phyloP scores from a whole-genome alignment of 2,329 filamentous ascomycete species.

The Calonectria ilicicola region DNA sequence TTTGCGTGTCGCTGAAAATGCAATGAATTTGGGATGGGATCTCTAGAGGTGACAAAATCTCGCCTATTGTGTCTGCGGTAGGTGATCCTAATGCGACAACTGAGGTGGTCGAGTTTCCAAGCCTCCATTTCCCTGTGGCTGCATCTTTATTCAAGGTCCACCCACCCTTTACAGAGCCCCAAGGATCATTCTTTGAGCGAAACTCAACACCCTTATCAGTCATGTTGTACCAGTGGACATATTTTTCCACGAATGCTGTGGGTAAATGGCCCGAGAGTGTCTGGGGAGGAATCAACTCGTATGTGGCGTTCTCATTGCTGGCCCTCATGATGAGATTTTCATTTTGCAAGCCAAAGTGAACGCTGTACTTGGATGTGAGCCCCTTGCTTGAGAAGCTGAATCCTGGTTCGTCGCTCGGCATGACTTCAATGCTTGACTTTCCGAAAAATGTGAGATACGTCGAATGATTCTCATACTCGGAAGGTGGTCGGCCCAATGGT shows the following conservation, averaged over 20 bases:
- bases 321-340: not conserved
- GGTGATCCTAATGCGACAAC: not conserved
- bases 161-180: not conserved
- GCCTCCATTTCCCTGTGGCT: not conserved
- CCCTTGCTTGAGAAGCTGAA: slow-evolving; percentile 53
- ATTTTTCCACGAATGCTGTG: not conserved
- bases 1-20: not conserved
- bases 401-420: slow-evolving; percentile 27
- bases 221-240: not conserved
- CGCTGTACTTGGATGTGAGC: not conserved
- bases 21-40: not conserved
- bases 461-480: not conserved
- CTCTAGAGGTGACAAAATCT: not conserved
- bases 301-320: not conserved
- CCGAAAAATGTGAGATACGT: slow-evolving; percentile 30
- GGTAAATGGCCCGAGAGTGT: not conserved
- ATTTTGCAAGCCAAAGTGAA: not conserved
- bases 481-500: slow-evolving; percentile 18
- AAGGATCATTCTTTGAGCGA: not conserved
- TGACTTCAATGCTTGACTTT: slow-evolving; percentile 20
- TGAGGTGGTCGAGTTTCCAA: not conserved
- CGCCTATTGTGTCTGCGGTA: not conserved
- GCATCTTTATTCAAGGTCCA: not conserved
- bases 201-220: not conserved
- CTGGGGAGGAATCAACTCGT: not conserved